A percentile compares a stretch with the other conserved stretches of the same genome.
phyloP scores from a whole-genome alignment of 2,329 filamentous ascomycete genomes.

The Neodidymelliopsis sp. region DNA sequence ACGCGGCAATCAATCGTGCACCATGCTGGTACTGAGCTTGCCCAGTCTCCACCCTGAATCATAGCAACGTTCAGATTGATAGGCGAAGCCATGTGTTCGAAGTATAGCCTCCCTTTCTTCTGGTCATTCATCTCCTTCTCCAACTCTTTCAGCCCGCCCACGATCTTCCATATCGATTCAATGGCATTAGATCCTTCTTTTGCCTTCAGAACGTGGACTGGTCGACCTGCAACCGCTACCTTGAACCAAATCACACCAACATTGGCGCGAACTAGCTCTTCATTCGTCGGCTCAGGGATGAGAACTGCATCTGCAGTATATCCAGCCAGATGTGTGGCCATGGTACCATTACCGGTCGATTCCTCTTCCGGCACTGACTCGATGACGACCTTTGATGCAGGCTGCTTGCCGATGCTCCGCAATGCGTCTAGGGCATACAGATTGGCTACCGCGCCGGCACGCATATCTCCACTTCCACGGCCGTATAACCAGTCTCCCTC shows the following conservation, averaged over 20 bases:
- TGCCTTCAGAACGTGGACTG: slow-evolving; percentile 27
- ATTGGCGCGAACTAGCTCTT: slow-evolving; percentile 30
- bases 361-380: slow-evolving; percentile 32
- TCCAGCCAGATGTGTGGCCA: slow-evolving; percentile 27
- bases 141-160: slow-evolving; percentile 23
- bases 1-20: slow-evolving; percentile 32
- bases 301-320: slow-evolving; percentile 29
- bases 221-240: slow-evolving; percentile 26
- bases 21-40: slow-evolving; percentile 31
- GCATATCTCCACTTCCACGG: slow-evolving; percentile 28
- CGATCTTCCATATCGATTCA: slow-evolving; percentile 26
- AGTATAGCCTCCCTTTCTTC: slow-evolving; percentile 24
- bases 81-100: slow-evolving; percentile 23
- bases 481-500: slow-evolving; percentile 33
- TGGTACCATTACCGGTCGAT: slow-evolving; percentile 30
- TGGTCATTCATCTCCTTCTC: slow-evolving; percentile 29
- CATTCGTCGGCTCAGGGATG: slow-evolving; percentile 28
- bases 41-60: slow-evolving; percentile 33
- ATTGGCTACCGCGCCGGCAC: slow-evolving; percentile 26
- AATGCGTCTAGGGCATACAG: slow-evolving; percentile 30
- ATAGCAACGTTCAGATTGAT: slow-evolving; percentile 31
- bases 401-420: slow-evolving; percentile 28
- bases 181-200: slow-evolving; percentile 29
- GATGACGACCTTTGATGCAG: slow-evolving; percentile 28
- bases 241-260: slow-evolving; percentile 34